Percentiles rank a stretch among this genome's conserved stretches.
phyloP scores from a whole-genome alignment of 495 filamentous ascomycete species.

The Hypoxylon crocopeplum region DNA sequence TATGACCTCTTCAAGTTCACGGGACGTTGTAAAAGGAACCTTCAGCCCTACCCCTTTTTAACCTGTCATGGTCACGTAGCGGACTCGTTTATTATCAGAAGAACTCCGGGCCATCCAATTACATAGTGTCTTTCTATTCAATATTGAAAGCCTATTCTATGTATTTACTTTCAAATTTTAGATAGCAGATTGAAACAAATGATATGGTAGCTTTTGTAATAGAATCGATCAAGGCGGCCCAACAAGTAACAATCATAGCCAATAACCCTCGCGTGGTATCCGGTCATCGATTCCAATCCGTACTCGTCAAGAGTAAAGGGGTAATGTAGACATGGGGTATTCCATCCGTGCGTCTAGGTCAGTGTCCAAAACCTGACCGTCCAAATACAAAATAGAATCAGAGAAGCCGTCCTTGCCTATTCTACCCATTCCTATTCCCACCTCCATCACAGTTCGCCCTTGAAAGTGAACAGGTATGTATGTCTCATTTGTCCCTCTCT shows the following conservation, averaged over 20 bases:
- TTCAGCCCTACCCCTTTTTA: too few species aligned
- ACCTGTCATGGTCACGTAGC: background rate
- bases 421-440: constrained; percentile 4
- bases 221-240: constrained; percentile 11
- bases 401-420: constrained; percentile 4
- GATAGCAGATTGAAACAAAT: constrained; percentile 3
- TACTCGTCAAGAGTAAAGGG: constrained; percentile 14
- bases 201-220: constrained; percentile 11
- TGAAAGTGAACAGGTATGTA: constrained; percentile 14
- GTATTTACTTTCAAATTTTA: background rate
- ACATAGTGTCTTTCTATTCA: too few species aligned
- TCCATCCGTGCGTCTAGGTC: constrained; percentile 21
- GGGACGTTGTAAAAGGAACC: too few species aligned
- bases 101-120: background rate
- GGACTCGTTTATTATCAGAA: background rate
- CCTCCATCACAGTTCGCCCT: constrained; percentile 7
- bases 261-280: constrained; percentile 1
- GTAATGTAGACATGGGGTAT: constrained; percentile 21
- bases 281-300: constrained; percentile 9
- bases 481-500: constrained; percentile 13
- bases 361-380: constrained; percentile 11
- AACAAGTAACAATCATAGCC: too few species aligned
- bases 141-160: too few species aligned
- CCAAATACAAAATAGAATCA: constrained; percentile 12
- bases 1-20: too few species aligned